Evolutionary conservation across 1,284 basidiomycete species (phyloP).

Genomic region (Peniophora sp.): DNA sequence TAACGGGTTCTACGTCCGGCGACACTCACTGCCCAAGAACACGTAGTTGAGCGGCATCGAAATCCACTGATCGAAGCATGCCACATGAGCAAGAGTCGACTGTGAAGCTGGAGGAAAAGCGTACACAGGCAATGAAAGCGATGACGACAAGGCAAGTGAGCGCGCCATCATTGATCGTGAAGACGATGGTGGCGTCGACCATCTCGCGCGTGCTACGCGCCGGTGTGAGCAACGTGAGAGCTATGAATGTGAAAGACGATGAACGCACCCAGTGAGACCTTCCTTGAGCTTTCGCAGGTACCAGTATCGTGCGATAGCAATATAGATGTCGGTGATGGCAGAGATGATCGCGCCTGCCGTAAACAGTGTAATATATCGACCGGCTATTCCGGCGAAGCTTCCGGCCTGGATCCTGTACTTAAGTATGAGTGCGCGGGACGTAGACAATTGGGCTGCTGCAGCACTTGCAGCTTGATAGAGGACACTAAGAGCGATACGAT

Average conservation of each 20-base stretch:
- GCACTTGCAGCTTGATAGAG: background rate
- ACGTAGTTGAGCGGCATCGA: constrained; percentile 15
- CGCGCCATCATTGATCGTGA: constrained; percentile 12
- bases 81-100: background rate
- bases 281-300: constrained; percentile 13
- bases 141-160: constrained; percentile 14
- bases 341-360: constrained; percentile 16
- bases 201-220: constrained; percentile 11
- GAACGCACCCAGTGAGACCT: constrained; percentile 8
- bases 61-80: constrained; percentile 12
- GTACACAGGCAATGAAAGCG: constrained; percentile 15
- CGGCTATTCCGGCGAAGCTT: constrained; percentile 1
- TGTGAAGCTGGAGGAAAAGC: constrained; percentile 1
- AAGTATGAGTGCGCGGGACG: background rate
- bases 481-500: background rate
- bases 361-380: constrained; percentile 7
- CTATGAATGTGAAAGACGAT: too few relatives aligned
- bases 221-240: background rate
- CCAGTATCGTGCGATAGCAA: constrained; percentile 13
- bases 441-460: background rate
- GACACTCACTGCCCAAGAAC: constrained; percentile 10
- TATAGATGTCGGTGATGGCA: constrained; percentile 13
- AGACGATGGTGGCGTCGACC: constrained; percentile 11
- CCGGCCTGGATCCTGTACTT: background rate
- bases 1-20: too few relatives aligned